Evolutionary conservation across 2,329 filamentous ascomycete genomes (phyloP).

Genomic region (Graphilbum sp.): DNA sequence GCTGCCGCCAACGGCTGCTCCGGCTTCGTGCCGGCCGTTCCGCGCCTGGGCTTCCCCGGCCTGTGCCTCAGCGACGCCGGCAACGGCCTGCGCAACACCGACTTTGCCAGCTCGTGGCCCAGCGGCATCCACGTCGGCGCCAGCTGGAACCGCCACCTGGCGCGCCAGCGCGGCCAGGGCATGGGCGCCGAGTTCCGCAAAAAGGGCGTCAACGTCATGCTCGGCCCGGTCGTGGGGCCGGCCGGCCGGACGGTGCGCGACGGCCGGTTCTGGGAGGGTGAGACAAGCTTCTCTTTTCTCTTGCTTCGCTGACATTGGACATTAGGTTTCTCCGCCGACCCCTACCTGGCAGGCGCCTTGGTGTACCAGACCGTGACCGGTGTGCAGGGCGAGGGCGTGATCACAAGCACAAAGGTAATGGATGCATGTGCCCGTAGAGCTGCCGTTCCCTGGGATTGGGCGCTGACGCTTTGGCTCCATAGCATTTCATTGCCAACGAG

Average conservation of each 20-base stretch:
- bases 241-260: constrained; percentile 42
- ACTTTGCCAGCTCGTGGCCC: constrained; percentile 24
- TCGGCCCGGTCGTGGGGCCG: constrained; percentile 61
- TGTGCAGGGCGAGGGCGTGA: constrained; percentile 56
- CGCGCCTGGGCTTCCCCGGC: constrained; percentile 24
- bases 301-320: background rate
- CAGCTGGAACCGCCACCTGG: constrained; percentile 56
- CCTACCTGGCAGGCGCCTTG: constrained; percentile 38
- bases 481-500: constrained; percentile 48
- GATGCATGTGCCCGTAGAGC: no score
- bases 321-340: constrained; percentile 30
- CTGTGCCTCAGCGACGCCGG: constrained; percentile 28
- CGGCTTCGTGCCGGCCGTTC: constrained; percentile 24
- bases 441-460: no score
- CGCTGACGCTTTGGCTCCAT: no score
- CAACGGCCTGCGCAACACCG: constrained; percentile 24
- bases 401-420: constrained; percentile 41
- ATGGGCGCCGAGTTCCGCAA: constrained; percentile 63
- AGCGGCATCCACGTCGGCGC: constrained; percentile 5
- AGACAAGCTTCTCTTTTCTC: background rate
- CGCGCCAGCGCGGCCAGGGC: constrained; percentile 48
- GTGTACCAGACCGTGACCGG: constrained; percentile 43
- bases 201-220: constrained; percentile 64
- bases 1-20: constrained; percentile 33
- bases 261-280: constrained; percentile 44